Percentiles rank a stretch among this genome's conserved stretches.
phyloP scores from a whole-genome alignment of 805 yeast species.

The Candida loeiensis region DNA sequence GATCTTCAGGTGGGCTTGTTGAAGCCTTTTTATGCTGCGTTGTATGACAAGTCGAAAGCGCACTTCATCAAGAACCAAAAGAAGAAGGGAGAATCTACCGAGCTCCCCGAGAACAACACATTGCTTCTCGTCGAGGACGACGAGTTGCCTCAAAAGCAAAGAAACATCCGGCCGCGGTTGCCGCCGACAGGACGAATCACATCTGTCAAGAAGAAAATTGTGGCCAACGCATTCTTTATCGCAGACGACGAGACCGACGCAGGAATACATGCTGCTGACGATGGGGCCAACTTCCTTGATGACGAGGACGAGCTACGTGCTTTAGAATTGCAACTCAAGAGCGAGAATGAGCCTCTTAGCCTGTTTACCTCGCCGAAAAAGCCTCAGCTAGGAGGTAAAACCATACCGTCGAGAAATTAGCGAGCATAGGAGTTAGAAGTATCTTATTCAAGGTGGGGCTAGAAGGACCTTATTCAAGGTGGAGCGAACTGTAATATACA shows the following conservation, averaged over 20 bases:
- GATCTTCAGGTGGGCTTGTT: slow-evolving; percentile 55
- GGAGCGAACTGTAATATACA: not conserved
- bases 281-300: slow-evolving; percentile 1
- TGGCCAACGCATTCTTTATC: slow-evolving; percentile 50
- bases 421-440: not conserved
- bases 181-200: slow-evolving; percentile 90
- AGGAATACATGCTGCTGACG: not conserved
- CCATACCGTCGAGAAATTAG: not conserved
- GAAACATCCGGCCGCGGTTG: slow-evolving; percentile 70
- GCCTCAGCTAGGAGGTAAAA: slow-evolving; percentile 3
- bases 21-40: slow-evolving; percentile 46
- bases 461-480: no score
- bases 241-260: not conserved
- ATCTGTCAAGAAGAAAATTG: slow-evolving; percentile 59
- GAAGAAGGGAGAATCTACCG: slow-evolving; percentile 38
- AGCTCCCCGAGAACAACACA: slow-evolving; percentile 36
- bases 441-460: no score
- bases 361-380: slow-evolving; percentile 8
- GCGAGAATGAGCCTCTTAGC: slow-evolving; percentile 8
- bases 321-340: slow-evolving; percentile 7
- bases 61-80: slow-evolving; percentile 37
- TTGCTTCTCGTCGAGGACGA: slow-evolving; percentile 69
- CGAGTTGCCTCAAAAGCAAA: slow-evolving; percentile 73
- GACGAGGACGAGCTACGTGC: slow-evolving; percentile 8
- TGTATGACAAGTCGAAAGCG: slow-evolving; percentile 42